Base-by-base conservation (phyloP, 257 asterid species). In the Solanum tarijense region DNA sequence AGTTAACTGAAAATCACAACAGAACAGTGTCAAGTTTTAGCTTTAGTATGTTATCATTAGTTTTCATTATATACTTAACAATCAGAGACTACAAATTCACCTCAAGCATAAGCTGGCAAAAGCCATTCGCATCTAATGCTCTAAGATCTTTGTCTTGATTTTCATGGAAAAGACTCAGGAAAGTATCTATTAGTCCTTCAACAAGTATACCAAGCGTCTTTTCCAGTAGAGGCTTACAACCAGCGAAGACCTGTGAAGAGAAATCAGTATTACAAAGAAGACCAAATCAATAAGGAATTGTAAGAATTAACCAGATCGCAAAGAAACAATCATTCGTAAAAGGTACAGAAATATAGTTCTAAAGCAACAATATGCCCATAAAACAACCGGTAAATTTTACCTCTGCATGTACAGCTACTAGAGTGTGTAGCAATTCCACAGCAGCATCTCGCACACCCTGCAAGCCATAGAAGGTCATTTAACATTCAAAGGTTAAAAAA, bases 371-470 rank as follows among this genome's bases (percentile, higher is more conserved):
- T 31, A 29, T 48, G 69, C 86, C 41, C 86, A 82, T 48, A 29
- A 79, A 27, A 82, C 31, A 48, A 29, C 25, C 9, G 16, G 88
- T 74, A 85, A 43, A 86, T 84, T 86, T 86, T 94, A 97, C 99
- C 99, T 95, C 99, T 5, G 99, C 98, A 88, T 97, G 99, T 84
- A 97, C 99, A 83, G 99, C 94, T 29, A 97, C 99, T 84, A 97
- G 91, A 32, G 98, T 90, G 91, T 97, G 99, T 87, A 97, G 94
- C 89, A 97, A 93, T 91, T 96, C 99, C 85, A 97, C 96, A 86
- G 98, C 95, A 25, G 94, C 98, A 94, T 97, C 99, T 88, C 99
- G 92, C 82, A 97, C 99, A 55, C 99, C 99, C 99, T 97, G 95
- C 89, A 82, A 82, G 82, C 78, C 81, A 83, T 43, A 90, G 87